Base-by-base conservation (phyloP, 768 basidiomycete species). In the Boletus vinaceobasis region DNA sequence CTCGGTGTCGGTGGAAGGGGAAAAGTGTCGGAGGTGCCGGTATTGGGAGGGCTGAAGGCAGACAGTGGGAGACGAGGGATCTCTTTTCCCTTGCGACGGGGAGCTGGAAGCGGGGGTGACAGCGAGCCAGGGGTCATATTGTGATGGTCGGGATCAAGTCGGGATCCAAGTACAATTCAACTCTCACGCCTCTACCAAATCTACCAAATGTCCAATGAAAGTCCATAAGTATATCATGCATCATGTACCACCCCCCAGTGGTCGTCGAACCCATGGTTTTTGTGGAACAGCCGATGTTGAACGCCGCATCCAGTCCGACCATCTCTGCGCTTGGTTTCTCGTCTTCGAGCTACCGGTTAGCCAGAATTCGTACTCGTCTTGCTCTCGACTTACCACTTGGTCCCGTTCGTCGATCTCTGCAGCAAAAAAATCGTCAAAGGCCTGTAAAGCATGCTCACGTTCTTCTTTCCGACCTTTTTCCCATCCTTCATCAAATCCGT, bases 41-140 rank as follows among this genome's bases (percentile, higher is more conserved):
- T 77, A 70, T 80, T 87, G 26, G 87, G 86, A 0, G 88, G 83
- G 27, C 77, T 81, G 68, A 93, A 93, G 0, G 84, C 90, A 11
- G 89, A 90, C 26, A 84, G 68, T 0, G 90, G 89, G 13, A 93
- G 82, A 43, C 77, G 80, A 8, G 90, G 91, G 5, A 85, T 81
- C 21, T 80, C 74, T 66, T 83, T 88, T 26, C 78, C 82, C 66
- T 81, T 89, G 63, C 86, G 84, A 59, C 85, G 81, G 13, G 71
- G 61, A n/a, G n/a, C 44, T 6, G 45, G 4, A 13, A 19, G n/a
- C 29, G 43, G 29, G 19, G 27, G 9, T 6, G 44, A 14, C 4
- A n/a, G 45, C 2, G 32, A 2, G 21, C 32, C 19, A 3, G 72
- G 60, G 15, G 71, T 71, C 52, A 46, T 46, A 45, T 36, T 17